Evolutionary conservation across 257 asterid genomes (phyloP).

Genomic region (Solanum pimpinellifolium): DNA sequence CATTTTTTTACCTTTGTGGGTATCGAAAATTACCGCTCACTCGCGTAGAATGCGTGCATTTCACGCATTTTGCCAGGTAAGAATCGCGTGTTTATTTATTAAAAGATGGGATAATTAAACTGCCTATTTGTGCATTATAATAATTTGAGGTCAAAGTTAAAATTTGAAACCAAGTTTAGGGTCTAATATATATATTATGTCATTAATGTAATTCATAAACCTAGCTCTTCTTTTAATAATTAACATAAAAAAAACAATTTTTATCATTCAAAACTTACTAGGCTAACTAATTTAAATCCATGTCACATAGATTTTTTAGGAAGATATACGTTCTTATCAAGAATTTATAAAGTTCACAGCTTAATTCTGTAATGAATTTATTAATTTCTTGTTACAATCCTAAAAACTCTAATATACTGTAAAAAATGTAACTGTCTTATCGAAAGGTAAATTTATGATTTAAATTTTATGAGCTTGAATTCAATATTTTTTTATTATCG

Average conservation of each 20-base stretch:
- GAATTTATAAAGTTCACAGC: neutral
- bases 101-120: no score
- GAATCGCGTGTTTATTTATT: no score
- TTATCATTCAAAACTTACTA: neutral
- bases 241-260: fast-evolving
- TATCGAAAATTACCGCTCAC: no score
- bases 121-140: no score
- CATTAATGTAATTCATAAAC: no score
- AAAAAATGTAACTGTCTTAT: fast-evolving
- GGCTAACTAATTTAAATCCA: neutral
- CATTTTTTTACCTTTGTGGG: no score
- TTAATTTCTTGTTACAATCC: neutral
- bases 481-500: neutral
- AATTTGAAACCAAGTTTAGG: no score
- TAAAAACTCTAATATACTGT: neutral
- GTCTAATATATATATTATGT: no score
- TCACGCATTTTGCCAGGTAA: no score
- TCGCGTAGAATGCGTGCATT: no score
- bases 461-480: neutral
- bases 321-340: neutral
- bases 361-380: neutral
- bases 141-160: no score
- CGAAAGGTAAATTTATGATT: fast-evolving
- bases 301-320: neutral
- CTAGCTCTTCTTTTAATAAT: neutral